Percentiles rank a stretch among this genome's conserved stretches.
phyloP scores from a whole-genome alignment of 352 stramenopile species.

The Elongisporangium undulatum region DNA sequence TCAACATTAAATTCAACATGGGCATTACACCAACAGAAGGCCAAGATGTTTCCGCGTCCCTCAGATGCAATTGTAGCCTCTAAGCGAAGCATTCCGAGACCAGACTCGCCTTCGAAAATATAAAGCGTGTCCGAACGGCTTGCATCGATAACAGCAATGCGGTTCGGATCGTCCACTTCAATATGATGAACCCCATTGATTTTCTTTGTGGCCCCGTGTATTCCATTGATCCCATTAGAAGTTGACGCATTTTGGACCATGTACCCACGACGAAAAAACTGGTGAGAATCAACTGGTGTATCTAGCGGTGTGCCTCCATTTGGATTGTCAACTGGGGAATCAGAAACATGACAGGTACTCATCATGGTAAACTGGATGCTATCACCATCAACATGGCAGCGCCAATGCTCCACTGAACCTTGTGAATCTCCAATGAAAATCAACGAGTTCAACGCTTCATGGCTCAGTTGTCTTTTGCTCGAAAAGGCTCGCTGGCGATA shows the following conservation, averaged over 20 bases:
- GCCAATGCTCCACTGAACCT: constrained; percentile 71
- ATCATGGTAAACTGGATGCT: constrained; percentile 75
- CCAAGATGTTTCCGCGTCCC: constrained; percentile 49
- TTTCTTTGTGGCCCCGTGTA: not conserved
- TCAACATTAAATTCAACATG: constrained; percentile 87
- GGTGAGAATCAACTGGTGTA: not conserved
- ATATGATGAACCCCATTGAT: constrained; percentile 51
- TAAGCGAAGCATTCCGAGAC: constrained; percentile 65
- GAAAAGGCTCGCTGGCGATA: constrained; percentile 80
- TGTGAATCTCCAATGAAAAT: constrained; percentile 65
- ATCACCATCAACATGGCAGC: constrained; percentile 45
- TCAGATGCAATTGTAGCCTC: constrained; percentile 63
- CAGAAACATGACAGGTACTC: constrained; percentile 29
- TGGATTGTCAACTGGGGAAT: not conserved
- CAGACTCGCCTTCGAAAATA: constrained; percentile 79
- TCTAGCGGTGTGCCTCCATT: not conserved
- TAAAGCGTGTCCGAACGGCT: constrained; percentile 42
- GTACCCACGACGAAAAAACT: constrained; percentile 33
- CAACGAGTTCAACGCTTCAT: constrained; percentile 58
- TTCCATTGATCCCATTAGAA: not conserved
- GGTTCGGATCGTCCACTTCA: constrained; percentile 84
- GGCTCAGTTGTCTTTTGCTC: constrained; percentile 21
- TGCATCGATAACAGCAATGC: constrained; percentile 59
- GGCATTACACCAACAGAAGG: constrained; percentile 75
- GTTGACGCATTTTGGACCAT: constrained; percentile 2